Conservation (phyloP, 495 filamentous ascomycete genomes). For the Talaromyces trachyspermus region DNA sequence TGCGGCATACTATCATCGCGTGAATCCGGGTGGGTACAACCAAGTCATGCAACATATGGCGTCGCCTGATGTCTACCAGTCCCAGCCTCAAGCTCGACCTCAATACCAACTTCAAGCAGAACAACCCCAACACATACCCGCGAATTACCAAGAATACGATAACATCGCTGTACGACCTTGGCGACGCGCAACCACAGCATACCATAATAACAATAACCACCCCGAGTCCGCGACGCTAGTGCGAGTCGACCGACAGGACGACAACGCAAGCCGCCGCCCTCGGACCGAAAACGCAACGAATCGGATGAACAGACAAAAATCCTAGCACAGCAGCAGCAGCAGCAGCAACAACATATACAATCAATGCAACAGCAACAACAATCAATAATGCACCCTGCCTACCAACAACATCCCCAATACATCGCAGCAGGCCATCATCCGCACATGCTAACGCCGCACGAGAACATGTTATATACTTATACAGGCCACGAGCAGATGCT, state of each 20-base stretch:
- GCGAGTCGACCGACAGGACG: conserved; percentile 23
- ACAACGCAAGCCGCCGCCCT: conserved; percentile 5
- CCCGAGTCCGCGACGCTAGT: conserved; percentile 17
- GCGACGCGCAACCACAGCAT: conserved; percentile 26
- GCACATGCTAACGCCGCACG: conserved; percentile 1
- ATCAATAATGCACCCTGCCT: background rate
- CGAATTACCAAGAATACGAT: conserved; percentile 3
- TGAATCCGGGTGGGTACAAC: conserved; percentile 9
- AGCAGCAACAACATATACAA: background rate
- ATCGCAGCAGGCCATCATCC: conserved; percentile 5
- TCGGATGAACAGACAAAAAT: background rate
- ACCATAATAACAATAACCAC: too few species aligned
- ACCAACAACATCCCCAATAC: conserved; percentile 3
- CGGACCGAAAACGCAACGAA: conserved; percentile 9
- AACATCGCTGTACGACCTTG: conserved; percentile 19
- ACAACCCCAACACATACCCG: conserved; percentile 11
- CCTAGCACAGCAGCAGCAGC: conserved; percentile 1
- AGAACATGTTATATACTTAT: conserved; percentile 7
- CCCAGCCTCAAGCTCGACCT: background rate
- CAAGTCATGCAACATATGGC: conserved; percentile 13
- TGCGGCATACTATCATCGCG: conserved; percentile 3
- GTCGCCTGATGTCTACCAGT: conserved; percentile 22
- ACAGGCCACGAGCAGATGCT: conserved; percentile 8
- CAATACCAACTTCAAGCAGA: conserved; percentile 2
- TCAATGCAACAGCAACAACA: conserved; percentile 1